Conservation (phyloP, 495 filamentous ascomycete genomes). For the Neurospora sp. region DNA sequence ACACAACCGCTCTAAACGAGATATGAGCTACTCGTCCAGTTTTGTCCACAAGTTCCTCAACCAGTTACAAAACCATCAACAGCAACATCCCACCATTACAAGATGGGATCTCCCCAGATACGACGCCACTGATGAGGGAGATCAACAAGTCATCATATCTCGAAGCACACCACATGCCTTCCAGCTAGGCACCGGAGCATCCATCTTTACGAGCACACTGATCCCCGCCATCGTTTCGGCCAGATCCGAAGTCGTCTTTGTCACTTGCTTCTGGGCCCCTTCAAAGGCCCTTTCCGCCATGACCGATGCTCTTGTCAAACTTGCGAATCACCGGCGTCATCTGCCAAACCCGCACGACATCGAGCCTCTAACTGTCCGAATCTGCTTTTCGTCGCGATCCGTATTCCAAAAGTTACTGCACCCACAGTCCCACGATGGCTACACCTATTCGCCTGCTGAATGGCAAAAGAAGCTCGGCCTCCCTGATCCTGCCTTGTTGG, state of each 20-base stretch:
- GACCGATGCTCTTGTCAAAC: constrained; percentile 33
- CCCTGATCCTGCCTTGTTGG: constrained; percentile 40
- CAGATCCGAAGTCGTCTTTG: constrained; percentile 52
- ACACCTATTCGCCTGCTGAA: constrained; percentile 42
- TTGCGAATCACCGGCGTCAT: constrained; percentile 34
- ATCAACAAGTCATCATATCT: constrained; percentile 31
- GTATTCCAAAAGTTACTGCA: constrained; percentile 62
- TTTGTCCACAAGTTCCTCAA: constrained; percentile 16
- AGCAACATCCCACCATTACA: background rate
- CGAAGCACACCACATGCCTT: constrained; percentile 37
- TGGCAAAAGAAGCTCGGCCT: constrained; percentile 52
- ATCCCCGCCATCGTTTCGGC: constrained; percentile 48
- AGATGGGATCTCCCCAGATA: constrained; percentile 8
- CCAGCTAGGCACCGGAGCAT: constrained; percentile 46
- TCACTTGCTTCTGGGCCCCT: constrained; percentile 68
- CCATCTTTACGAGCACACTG: constrained; percentile 40
- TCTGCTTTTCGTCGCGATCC: constrained; percentile 55
- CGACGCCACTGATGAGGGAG: constrained; percentile 12
- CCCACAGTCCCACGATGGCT: constrained; percentile 42
- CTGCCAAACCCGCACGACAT: constrained; percentile 11
- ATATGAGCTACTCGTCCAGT: constrained; percentile 5
- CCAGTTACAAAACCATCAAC: constrained; percentile 3
- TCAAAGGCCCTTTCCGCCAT: constrained; percentile 45
- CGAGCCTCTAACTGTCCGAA: constrained; percentile 11
- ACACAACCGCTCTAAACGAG: background rate